Evolutionary conservation across 345 rosid species (phyloP).

Genomic region (Psidium guajava): DNA sequence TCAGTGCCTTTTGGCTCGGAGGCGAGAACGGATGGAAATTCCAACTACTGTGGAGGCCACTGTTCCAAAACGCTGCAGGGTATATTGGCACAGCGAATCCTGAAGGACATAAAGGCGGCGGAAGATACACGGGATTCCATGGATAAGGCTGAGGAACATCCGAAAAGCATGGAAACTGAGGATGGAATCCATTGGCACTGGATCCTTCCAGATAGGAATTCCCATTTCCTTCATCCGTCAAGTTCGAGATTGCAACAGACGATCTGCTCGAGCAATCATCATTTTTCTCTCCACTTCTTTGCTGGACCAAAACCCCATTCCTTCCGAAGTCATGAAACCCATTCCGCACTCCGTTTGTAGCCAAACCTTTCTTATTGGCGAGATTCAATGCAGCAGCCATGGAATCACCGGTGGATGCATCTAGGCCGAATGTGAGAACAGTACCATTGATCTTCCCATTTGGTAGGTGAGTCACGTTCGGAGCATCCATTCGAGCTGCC

Average conservation of each 20-base stretch:
- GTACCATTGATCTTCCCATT: slow-evolving; percentile 42
- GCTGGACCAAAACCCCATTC: background rate
- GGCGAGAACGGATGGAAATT: slow-evolving; percentile 41
- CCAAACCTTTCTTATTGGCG: slow-evolving; percentile 23
- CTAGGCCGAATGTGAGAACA: slow-evolving; percentile 58
- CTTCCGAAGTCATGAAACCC: slow-evolving; percentile 17
- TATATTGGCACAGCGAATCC: slow-evolving; percentile 56
- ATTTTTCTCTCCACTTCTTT: slow-evolving; percentile 19
- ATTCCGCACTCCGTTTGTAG: slow-evolving; percentile 24
- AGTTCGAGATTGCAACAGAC: slow-evolving; percentile 33
- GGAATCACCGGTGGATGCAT: slow-evolving; percentile 18
- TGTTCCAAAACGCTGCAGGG: slow-evolving; percentile 46
- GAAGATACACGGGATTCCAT: slow-evolving; percentile 48
- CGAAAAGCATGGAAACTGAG: slow-evolving; percentile 39
- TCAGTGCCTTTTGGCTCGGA: slow-evolving; percentile 19
- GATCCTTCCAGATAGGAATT: slow-evolving; percentile 17
- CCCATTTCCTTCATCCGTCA: slow-evolving; percentile 21
- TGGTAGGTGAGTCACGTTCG: slow-evolving; percentile 25
- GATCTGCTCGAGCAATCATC: slow-evolving; percentile 49
- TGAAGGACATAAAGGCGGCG: slow-evolving; percentile 52
- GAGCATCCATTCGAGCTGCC: slow-evolving; percentile 44
- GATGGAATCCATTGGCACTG: slow-evolving; percentile 38
- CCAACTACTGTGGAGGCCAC: slow-evolving; percentile 37
- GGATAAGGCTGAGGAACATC: slow-evolving; percentile 80
- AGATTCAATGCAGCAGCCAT: slow-evolving; percentile 36